phyloP scores from a whole-genome alignment of 1,139 yeast species.

The Blastobotrys illinoisensis region DNA sequence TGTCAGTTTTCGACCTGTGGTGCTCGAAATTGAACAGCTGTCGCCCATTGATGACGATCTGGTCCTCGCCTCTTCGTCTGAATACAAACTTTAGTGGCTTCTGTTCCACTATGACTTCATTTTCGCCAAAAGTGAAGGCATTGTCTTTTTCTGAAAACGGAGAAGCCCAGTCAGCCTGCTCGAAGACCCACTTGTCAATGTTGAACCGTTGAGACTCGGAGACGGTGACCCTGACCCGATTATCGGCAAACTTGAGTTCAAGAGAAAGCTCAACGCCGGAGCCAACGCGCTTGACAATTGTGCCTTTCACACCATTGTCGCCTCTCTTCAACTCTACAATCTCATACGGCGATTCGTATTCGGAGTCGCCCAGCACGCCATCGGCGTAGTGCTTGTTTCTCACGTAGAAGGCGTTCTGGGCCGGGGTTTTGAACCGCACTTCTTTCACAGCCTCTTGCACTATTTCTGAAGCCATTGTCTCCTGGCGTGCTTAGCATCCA shows the following conservation, averaged over 20 bases:
- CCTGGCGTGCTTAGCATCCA: too few relatives aligned
- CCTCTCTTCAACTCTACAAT: background rate
- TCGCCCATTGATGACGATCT: constrained; percentile 60
- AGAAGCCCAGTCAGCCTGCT: background rate
- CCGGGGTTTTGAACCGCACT: constrained; percentile 7
- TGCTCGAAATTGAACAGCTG: constrained; percentile 73
- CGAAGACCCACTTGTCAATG: constrained; percentile 8
- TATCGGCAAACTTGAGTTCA: background rate
- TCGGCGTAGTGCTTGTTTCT: constrained; percentile 9
- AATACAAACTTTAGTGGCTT: constrained; percentile 49
- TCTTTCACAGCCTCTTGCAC: background rate
- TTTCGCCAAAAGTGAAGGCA: constrained; percentile 16
- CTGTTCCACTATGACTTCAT: constrained; percentile 38
- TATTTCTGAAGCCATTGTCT: background rate
- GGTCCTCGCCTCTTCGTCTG: constrained; percentile 39
- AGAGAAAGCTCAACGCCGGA: constrained; percentile 4
- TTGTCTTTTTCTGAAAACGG: background rate
- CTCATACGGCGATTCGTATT: constrained; percentile 6
- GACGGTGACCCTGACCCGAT: constrained; percentile 2
- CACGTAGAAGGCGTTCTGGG: constrained; percentile 7
- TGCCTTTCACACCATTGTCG: background rate
- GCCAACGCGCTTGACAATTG: background rate
- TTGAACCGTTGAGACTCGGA: constrained; percentile 8
- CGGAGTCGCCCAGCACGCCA: background rate
- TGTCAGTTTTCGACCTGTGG: constrained; percentile 38